Evolutionary conservation across 2,329 filamentous ascomycete genomes (phyloP), one percentile per base, ranked within the genome.

Genomic region (Raffaelea arxii): DNA sequence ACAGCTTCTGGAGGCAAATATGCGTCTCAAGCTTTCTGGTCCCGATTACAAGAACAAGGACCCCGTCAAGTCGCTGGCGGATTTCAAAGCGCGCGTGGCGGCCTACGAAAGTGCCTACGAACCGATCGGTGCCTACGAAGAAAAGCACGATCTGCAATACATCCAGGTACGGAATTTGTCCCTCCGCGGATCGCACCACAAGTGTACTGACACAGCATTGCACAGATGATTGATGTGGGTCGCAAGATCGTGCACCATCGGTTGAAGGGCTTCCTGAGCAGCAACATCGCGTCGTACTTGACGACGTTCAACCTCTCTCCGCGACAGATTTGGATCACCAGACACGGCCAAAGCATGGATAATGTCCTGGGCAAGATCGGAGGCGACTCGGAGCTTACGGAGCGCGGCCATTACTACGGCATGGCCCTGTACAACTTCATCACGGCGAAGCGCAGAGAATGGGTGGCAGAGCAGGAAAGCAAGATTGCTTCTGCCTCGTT

Each of bases 31-130:
- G 70, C 79, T 97, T 6, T 94, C 87, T 4, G 92, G 92, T 0
- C 92, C 92, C 0, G 92, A 98, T 64, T 98, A 98, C 69, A 87
- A 84, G 58, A 87, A 88, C 61, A 94, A 95, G 66, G 91, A 98
- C 57, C 91, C 92, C 0, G 68, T 79, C 46, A 80, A 85, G 59
- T 90, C 92, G 2, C 70, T 97, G 37, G 80, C 77, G 27, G 92
- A 98, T 61, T 98, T 98, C 72, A 94, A 86, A 68, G 83, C 86
- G 64, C 86, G 92, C 51, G 90, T 98, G 14, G 82, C 79, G 44
- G 86, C 94, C 11, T 98, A 98, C 58, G 88, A 96, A 63, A 94
- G 90, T 58, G 89, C 88, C 16, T 98, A 98, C 58, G 82, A 91
- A 6, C 86, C 92, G 1, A 72, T 98, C 2, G 92, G 92, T 25